phyloP scores from a whole-genome alignment of 441 rosid genomes.

The Oxalis stricta region DNA sequence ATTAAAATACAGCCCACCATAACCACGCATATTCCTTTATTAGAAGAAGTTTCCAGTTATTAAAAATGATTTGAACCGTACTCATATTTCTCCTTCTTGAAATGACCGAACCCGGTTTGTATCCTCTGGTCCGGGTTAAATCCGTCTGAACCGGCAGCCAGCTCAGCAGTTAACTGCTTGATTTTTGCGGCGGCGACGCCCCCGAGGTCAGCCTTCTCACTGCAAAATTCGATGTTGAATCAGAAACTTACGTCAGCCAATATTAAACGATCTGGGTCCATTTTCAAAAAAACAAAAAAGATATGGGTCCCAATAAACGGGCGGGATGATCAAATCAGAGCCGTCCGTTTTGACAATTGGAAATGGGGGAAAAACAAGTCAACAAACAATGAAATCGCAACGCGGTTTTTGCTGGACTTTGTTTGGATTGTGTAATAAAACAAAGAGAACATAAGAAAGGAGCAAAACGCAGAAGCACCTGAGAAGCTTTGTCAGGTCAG shows the following conservation, averaged over 20 bases:
- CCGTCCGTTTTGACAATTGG: no score
- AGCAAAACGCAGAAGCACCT: constrained; percentile 27
- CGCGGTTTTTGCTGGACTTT: no score
- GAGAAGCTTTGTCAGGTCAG: constrained; percentile 55
- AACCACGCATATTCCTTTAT: no score
- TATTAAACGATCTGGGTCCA: no score
- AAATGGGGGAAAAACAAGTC: not conserved
- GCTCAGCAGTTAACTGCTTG: constrained; percentile 58
- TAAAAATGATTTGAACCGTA: constrained; percentile 14
- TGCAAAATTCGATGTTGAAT: constrained; percentile 15
- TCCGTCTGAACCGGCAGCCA: constrained; percentile 26
- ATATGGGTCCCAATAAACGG: no score
- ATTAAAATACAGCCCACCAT: constrained; percentile 7
- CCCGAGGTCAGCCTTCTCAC: constrained; percentile 46
- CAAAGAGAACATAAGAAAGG: not conserved
- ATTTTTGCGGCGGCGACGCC: constrained; percentile 70
- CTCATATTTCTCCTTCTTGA: constrained; percentile 65
- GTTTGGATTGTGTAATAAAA: not conserved
- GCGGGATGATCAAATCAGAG: no score
- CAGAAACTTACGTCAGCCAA: not conserved
- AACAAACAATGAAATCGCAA: no score
- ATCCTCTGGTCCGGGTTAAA: constrained; percentile 41
- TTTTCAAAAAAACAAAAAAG: no score
- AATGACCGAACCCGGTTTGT: constrained; percentile 54
- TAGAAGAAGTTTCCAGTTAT: constrained; percentile 3